Evolutionary conservation across 768 basidiomycete species (phyloP).

Genomic region (Termitomyces sp.): DNA sequence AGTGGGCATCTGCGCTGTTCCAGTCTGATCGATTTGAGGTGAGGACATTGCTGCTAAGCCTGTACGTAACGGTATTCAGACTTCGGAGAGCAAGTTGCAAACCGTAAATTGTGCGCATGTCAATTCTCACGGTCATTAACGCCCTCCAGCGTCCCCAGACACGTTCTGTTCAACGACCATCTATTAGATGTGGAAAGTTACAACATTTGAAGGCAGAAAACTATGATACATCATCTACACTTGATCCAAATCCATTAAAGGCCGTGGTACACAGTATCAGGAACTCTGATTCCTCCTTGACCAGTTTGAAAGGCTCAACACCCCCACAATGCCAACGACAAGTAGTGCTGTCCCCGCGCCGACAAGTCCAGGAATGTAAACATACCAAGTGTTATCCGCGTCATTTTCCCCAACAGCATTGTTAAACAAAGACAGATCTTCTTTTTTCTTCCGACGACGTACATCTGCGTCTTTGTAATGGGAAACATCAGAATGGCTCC

Average conservation of each 20-base stretch:
- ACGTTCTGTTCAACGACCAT: background rate
- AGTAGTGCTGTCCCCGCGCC: constrained; percentile 82
- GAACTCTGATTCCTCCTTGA: constrained; percentile 66
- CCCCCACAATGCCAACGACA: constrained; percentile 74
- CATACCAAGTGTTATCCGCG: constrained; percentile 71
- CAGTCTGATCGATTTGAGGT: background rate
- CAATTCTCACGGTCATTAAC: background rate
- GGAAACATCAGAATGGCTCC: constrained; percentile 31
- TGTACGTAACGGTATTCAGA: background rate
- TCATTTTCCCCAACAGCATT: constrained; percentile 47
- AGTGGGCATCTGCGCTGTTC: background rate
- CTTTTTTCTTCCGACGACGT: constrained; percentile 51
- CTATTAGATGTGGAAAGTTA: constrained; percentile 4
- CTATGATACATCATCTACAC: constrained; percentile 8
- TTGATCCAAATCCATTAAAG: background rate
- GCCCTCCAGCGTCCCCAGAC: background rate
- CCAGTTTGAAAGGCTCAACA: constrained; percentile 67
- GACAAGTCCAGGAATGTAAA: constrained; percentile 65
- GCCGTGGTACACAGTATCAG: constrained; percentile 18
- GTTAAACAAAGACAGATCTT: constrained; percentile 42
- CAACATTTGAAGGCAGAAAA: background rate
- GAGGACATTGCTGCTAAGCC: constrained; percentile 1
- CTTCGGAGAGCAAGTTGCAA: background rate
- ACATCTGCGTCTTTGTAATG: constrained; percentile 32
- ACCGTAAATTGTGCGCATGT: background rate